Base-by-base conservation (phyloP, 371 early-diverging fungal species). In the Cokeromyces recurvatus region DNA sequence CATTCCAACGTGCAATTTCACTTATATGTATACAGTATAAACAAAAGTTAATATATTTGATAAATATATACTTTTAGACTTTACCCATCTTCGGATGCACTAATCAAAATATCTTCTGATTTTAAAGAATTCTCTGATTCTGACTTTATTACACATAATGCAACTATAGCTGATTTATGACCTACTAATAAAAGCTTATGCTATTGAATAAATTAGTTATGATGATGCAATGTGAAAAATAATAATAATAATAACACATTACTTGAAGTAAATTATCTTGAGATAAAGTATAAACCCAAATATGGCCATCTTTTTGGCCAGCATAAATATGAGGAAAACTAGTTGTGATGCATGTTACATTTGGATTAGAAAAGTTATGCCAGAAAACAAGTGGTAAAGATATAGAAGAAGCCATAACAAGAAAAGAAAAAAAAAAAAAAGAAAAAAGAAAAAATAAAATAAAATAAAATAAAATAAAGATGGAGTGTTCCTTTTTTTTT, bases 31-130 rank as follows among this genome's bases (percentile, higher is more conserved):
- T 7, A 39, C 38, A 37, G 22, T 4, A 14, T 27, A 19, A 25
- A 27, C 16, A 4, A 27, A 1, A 2, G 38, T 4, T 21, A 23
- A 37, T 14, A 8, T 29, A 8, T 29, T 11, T 8, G 5, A 11
- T 29, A 8, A 8, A 5, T 29, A 8, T 29, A 5, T 29, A 8
- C 8, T 34, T 7, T 6, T 35, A 14, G 12, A 19, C 2, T 41
- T 51, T 71, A 86, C 84, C 88, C 88, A 43, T 82, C 82, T 43
- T 81, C 81, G 0, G 84, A 68, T 3, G 81, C 86, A 37, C 83
- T 80, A 17, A 85, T 57, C 12, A 85, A 45, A 5, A 82, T 65
- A 65, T 82, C 80, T 36, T 84, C 81, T 24, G 56, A 39, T 25
- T 57, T 60, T 24, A 69, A 58, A 15, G 65, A 55, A 16, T 68